Evolutionary conservation across 768 basidiomycete genomes (phyloP).

Genomic region (Lactarius hengduanensis): DNA sequence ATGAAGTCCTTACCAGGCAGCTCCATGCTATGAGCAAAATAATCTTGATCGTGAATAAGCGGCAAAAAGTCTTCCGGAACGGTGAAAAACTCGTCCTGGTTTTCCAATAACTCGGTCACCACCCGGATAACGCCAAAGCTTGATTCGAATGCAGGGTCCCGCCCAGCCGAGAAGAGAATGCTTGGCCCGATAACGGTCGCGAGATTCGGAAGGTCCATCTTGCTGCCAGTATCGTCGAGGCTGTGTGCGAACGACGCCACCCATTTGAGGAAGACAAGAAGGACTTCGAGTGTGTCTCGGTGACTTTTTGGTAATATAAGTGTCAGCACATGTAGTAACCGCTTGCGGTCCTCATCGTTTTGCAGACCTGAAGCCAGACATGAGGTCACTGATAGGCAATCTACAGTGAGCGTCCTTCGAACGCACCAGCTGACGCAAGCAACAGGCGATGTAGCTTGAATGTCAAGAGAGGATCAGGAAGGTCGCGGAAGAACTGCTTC

Average conservation of each 20-base stretch:
- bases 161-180: slow-evolving; percentile 86
- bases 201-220: slow-evolving; percentile 96
- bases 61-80: slow-evolving; percentile 87
- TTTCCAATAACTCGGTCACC: slow-evolving; percentile 81
- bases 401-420: neutral
- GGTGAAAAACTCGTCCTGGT: slow-evolving; percentile 94
- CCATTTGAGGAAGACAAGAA: slow-evolving; percentile 99
- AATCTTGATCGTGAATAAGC: slow-evolving; percentile 88
- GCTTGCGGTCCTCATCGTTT: slow-evolving; percentile 71
- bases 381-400: slow-evolving; percentile 23
- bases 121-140: slow-evolving; percentile 88
- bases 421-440: slow-evolving; percentile 84
- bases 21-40: slow-evolving; percentile 84
- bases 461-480: slow-evolving; percentile 95
- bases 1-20: slow-evolving; percentile 93
- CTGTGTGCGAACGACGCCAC: slow-evolving; percentile 98
- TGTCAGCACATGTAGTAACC: slow-evolving; percentile 81
- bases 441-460: slow-evolving; percentile 90
- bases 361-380: slow-evolving; percentile 58
- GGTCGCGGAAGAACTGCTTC: slow-evolving; percentile 94
- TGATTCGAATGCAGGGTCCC: slow-evolving; percentile 87
- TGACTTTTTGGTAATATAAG: slow-evolving; percentile 89
- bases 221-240: slow-evolving; percentile 95
- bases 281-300: slow-evolving; percentile 95
- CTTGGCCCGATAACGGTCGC: slow-evolving; percentile 98